Conservation (phyloP, 441 rosid species). For the Erodium texanum region DNA sequence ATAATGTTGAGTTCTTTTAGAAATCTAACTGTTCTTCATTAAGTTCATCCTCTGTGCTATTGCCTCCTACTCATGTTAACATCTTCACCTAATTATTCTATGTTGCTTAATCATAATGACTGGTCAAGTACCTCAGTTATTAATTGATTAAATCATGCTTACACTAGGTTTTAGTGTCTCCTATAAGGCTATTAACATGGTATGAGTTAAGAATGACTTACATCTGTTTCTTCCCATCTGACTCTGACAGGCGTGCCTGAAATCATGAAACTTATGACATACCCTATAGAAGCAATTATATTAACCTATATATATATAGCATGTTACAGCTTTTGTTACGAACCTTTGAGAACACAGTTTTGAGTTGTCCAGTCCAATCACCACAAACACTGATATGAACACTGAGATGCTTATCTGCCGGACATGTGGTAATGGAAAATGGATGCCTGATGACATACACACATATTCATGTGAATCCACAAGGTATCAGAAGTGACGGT, state of each 20-base stretch:
- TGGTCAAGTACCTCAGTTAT: too few species aligned
- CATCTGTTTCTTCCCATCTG: slow-evolving; percentile 24
- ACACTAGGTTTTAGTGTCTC: too few species aligned
- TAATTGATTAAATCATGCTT: too few species aligned
- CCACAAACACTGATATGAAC: slow-evolving; percentile 53
- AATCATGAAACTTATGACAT: not conserved
- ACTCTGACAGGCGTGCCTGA: slow-evolving; percentile 43
- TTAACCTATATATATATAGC: not conserved
- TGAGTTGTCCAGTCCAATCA: slow-evolving; percentile 80
- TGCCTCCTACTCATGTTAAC: too few species aligned
- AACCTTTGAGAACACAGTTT: slow-evolving; percentile 70
- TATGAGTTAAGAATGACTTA: too few species aligned
- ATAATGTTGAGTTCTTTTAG: too few species aligned
- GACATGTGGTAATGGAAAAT: slow-evolving; percentile 89
- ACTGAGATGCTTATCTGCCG: slow-evolving; percentile 48
- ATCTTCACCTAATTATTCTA: too few species aligned
- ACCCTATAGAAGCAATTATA: not conserved
- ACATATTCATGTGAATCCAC: not conserved
- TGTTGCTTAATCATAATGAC: too few species aligned
- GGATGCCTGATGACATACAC: slow-evolving; percentile 53
- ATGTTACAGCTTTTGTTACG: not conserved
- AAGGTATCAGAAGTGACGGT: not conserved
- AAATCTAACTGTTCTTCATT: too few species aligned
- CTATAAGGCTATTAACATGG: too few species aligned
- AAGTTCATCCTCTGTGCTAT: too few species aligned